These are phyloP conservation scores for Aureobasidium melanogenum DNA, from an alignment of 2,329 filamentous ascomycete species.

Conservation along the genomic window DNA sequence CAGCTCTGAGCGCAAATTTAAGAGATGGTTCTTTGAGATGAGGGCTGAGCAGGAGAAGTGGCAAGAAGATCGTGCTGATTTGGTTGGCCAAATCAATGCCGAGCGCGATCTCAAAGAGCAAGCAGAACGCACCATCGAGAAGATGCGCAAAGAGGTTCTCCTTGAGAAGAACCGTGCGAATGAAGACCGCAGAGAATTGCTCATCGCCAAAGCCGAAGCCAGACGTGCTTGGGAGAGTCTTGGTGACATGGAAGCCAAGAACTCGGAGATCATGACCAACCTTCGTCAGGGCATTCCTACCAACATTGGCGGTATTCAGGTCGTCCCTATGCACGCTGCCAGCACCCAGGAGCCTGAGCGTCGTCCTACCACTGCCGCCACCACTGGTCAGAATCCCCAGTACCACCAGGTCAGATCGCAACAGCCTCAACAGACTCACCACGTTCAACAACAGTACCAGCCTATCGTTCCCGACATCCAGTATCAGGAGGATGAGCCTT, in stretches of 20 bases:
- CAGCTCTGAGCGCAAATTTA: constrained; percentile 94
- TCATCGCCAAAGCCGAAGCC: constrained; percentile 93
- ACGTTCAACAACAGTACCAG: background rate
- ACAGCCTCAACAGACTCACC: background rate
- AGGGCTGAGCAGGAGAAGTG: constrained; percentile 76
- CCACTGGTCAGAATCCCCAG: constrained; percentile 17
- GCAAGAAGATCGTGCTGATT: constrained; percentile 70
- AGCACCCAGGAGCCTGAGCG: constrained; percentile 45
- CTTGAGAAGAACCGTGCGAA: constrained; percentile 68
- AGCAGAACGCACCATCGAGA: constrained; percentile 55
- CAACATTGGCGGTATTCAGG: constrained; percentile 84
- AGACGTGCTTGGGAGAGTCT: constrained; percentile 95
- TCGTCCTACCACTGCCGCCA: constrained; percentile 26
- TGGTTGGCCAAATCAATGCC: constrained; percentile 65
- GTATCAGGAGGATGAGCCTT: constrained; percentile 40
- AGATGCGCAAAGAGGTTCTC: constrained; percentile 58
- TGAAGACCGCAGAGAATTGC: constrained; percentile 86
- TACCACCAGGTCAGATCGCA: background rate
- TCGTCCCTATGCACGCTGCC: constrained; percentile 81
- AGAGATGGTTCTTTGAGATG: constrained; percentile 97
- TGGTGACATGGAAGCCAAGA: constrained; percentile 83
- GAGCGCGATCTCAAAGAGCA: constrained; percentile 61
- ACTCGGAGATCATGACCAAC: constrained; percentile 77
- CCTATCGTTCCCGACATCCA: background rate
- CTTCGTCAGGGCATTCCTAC: constrained; percentile 81